Conservation (phyloP, 352 stramenopile genomes). For the Phytophthora quininea region DNA sequence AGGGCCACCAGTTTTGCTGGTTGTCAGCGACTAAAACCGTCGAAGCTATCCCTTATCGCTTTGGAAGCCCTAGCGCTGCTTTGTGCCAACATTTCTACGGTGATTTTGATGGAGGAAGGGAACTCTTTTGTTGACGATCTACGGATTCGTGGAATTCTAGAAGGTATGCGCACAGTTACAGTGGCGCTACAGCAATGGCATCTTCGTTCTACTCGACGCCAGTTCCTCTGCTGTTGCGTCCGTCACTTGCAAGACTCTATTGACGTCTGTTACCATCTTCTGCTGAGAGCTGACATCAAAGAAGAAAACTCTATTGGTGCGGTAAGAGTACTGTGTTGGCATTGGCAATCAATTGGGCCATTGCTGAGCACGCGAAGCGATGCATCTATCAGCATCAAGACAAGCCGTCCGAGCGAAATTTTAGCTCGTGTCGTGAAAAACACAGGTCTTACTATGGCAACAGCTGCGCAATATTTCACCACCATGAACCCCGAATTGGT, state of each 20-base stretch:
- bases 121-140: constrained; percentile 3
- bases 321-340: constrained; percentile 58
- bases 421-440: constrained; percentile 13
- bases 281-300: constrained; percentile 8
- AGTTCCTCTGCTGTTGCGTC: constrained; percentile 33
- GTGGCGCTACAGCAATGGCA: constrained; percentile 30
- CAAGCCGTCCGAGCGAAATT: constrained; percentile 16
- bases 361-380: constrained; percentile 60
- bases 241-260: constrained; percentile 37
- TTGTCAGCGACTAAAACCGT: constrained; percentile 45
- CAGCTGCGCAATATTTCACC: not conserved
- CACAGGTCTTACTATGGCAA: not conserved
- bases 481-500: constrained; percentile 21
- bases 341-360: constrained; percentile 56
- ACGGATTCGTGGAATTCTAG: constrained; percentile 15
- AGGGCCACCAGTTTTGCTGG: constrained; percentile 21
- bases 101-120: constrained; percentile 14
- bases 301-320: constrained; percentile 1
- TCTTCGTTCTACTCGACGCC: constrained; percentile 24
- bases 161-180: constrained; percentile 23
- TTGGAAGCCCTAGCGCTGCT: constrained; percentile 57
- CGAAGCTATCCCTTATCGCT: constrained; percentile 54
- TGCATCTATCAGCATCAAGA: constrained; percentile 29
- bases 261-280: constrained; percentile 15
- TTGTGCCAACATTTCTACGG: constrained; percentile 38